Evolutionary conservation across 2,329 filamentous ascomycete species (phyloP), one percentile per base, ranked within the genome.

Genomic region (Botrytis tulipae): DNA sequence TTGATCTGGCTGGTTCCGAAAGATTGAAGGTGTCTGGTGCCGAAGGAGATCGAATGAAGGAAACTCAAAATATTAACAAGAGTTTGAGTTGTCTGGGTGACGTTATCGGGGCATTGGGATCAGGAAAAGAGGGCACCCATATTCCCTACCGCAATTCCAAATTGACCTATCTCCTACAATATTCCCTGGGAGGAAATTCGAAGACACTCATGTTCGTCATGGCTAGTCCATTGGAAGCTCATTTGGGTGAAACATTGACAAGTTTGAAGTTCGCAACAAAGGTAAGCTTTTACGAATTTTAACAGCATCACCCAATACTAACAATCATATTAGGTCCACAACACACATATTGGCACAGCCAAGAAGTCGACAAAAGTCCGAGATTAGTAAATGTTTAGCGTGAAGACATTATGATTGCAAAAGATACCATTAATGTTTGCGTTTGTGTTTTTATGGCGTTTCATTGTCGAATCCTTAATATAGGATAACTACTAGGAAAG

Each of bases 181-280:
- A 96, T 81, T 97, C 94, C 4, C 86, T 99, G 12, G 95, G 96
- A 6, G 96, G 96, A 25, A 98, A 97, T 82, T 96, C 92, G 78
- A 97, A 98, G 84, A 99, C 96, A 0, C 91, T 99, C 79, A 99
- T 99, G 96, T 97, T 99, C 82, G 94, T 98, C 82, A 98, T 98
- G 95, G 93, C 97, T 73, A 96, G 92, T 78, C 96, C 96, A 48
- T 85, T 98, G 74, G 93, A 97, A 84, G 92, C 91, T 9, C 96
- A 98, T 84, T 85, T 98, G 76, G 92, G 92, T 80, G 96, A 99
- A 86, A 98, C 95, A 4, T 86, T 98, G 81, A 97, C 95, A 62
- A 98, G 94, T 86, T 86, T 99, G 82, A 92, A 96, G 80, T 99
- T 99, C 83, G 96, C 96, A 25, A 97, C 93, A 48, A 98, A 97